Conservation (phyloP, 768 basidiomycete species). For the Trametes cubensis region DNA sequence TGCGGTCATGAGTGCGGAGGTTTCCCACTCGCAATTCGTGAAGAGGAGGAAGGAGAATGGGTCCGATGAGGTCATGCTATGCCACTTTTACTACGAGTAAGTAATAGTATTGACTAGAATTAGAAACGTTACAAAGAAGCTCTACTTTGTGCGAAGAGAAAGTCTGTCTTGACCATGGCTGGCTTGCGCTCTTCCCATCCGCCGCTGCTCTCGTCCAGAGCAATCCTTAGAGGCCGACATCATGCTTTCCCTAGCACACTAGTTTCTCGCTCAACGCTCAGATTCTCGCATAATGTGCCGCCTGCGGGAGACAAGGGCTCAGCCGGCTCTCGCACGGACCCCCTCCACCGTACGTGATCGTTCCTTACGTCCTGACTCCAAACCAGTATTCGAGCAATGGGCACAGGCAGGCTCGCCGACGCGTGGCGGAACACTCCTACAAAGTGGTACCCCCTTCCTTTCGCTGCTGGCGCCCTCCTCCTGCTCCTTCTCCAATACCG, state of each 20-base stretch:
- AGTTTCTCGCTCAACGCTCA: not conserved
- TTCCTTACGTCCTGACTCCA: not conserved
- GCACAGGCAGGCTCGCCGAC: conserved; percentile 61
- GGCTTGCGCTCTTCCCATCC: no score
- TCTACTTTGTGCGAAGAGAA: no score
- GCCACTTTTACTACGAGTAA: no score
- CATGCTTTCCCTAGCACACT: not conserved
- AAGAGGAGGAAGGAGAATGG: no score
- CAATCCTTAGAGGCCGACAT: no score
- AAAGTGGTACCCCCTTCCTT: conserved; percentile 93
- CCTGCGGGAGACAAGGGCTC: not conserved
- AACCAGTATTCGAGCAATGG: not conserved
- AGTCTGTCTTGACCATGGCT: no score
- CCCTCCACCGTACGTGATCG: conserved; percentile 4
- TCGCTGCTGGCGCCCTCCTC: conserved; percentile 88
- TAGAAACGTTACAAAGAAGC: no score
- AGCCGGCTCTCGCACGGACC: not conserved
- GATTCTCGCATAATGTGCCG: conserved; percentile 5
- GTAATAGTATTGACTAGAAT: no score
- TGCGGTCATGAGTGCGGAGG: no score
- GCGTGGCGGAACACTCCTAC: conserved; percentile 89
- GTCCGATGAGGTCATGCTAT: no score
- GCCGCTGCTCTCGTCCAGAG: no score
- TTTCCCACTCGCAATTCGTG: no score
- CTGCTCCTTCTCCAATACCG: conserved; percentile 79